Conservation (phyloP, 169 alveolate species). For the Theileria annulata region DNA sequence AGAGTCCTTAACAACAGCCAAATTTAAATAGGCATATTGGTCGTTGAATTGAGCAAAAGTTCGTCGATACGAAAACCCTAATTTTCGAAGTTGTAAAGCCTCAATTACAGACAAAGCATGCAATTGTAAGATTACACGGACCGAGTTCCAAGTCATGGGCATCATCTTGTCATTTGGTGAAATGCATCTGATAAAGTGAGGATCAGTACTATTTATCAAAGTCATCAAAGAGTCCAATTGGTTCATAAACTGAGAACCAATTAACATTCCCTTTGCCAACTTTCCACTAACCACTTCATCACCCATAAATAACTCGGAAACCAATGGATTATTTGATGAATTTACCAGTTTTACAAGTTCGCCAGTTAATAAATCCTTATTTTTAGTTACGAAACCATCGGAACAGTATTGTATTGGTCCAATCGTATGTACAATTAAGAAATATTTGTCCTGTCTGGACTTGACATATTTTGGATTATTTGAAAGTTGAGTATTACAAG, state of each 20-base stretch:
- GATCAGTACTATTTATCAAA: conserved; percentile 85
- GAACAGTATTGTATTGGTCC: conserved; percentile 82
- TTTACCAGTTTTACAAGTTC: conserved; percentile 85
- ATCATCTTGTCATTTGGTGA: conserved; percentile 88
- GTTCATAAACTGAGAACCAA: conserved; percentile 87
- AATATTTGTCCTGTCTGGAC: conserved; percentile 84
- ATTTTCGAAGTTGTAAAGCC: conserved; percentile 86
- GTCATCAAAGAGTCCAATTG: conserved; percentile 85
- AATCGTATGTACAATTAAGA: conserved; percentile 79
- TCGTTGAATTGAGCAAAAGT: conserved; percentile 82
- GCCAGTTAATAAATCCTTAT: conserved; percentile 85
- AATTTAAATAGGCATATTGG: conserved; percentile 84
- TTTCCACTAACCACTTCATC: conserved; percentile 84
- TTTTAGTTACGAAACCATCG: conserved; percentile 78
- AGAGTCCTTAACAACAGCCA: conserved; percentile 73
- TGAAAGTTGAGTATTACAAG: conserved; percentile 69
- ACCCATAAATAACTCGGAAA: conserved; percentile 78
- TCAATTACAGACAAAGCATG: conserved; percentile 90
- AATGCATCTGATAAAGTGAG: conserved; percentile 89
- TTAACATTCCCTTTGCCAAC: conserved; percentile 88
- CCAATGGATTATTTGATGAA: conserved; percentile 76
- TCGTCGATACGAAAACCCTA: conserved; percentile 89
- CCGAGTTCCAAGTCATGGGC: conserved; percentile 86
- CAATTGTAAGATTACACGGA: conserved; percentile 85
- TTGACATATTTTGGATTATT: conserved; percentile 71